These are phyloP conservation scores for Parafenestella ontariensis DNA, from an alignment of 2,329 filamentous ascomycete species.

Conservation along the genomic window DNA sequence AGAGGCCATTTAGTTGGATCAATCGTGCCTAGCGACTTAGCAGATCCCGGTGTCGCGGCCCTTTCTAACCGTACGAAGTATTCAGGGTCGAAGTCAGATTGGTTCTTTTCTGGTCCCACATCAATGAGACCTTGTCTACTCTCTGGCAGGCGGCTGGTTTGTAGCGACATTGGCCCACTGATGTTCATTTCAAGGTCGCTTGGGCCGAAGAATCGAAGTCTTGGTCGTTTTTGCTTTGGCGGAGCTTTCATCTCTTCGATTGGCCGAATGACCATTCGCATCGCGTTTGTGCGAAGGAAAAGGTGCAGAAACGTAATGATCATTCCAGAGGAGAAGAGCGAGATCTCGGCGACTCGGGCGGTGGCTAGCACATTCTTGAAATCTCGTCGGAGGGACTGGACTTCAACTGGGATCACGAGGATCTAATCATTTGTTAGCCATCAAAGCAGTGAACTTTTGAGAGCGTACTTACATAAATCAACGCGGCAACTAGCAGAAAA, in stretches of 20 bases:
- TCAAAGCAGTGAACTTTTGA: background rate
- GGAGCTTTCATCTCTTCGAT: constrained; percentile 53
- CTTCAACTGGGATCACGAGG: constrained; percentile 69
- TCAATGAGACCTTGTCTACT: constrained; percentile 47
- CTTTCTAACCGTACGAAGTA: constrained; percentile 44
- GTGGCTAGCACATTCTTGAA: constrained; percentile 58
- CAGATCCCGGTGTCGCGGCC: constrained; percentile 40
- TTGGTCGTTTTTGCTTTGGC: constrained; percentile 55
- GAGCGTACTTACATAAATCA: constrained; percentile 61
- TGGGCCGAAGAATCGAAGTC: constrained; percentile 57
- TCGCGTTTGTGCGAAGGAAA: constrained; percentile 69
- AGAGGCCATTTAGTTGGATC: constrained; percentile 48
- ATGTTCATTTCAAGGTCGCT: constrained; percentile 52
- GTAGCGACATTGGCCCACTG: constrained; percentile 45
- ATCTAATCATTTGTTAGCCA: constrained; percentile 45
- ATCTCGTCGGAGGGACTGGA: constrained; percentile 57
- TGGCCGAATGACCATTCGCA: constrained; percentile 62
- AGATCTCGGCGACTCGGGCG: constrained; percentile 70
- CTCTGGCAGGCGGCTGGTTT: constrained; percentile 42
- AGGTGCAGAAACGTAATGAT: constrained; percentile 71
- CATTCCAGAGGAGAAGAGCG: constrained; percentile 70
- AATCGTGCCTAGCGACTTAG: constrained; percentile 32
- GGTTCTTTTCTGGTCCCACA: constrained; percentile 48
- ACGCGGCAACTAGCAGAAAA: constrained; percentile 65
- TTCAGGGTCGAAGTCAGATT: constrained; percentile 41